Conservation (phyloP, 805 yeast genomes). For the Pichia deserticola region DNA sequence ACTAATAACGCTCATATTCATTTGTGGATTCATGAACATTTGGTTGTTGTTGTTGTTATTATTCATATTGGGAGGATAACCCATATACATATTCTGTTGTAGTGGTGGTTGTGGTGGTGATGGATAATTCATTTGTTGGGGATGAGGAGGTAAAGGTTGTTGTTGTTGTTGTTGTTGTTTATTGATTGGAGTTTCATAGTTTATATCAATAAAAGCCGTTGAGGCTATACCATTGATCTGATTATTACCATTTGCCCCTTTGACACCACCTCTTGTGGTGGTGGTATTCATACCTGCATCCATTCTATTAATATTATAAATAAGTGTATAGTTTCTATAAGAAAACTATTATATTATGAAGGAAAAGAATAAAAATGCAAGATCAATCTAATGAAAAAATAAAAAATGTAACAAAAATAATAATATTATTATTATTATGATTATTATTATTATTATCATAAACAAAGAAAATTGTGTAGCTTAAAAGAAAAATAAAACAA, state of each 20-base stretch:
- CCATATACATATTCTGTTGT: background rate
- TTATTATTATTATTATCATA: no score
- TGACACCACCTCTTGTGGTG: background rate
- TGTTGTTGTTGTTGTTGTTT: constrained; percentile 12
- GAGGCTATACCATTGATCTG: constrained; percentile 27
- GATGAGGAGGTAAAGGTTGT: background rate
- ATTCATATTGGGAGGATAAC: background rate
- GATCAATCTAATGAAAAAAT: no score
- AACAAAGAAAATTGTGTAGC: no score
- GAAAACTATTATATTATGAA: no score
- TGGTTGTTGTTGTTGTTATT: background rate
- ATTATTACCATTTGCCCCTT: background rate
- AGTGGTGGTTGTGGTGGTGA: background rate
- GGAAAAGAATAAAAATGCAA: no score
- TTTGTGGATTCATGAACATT: constrained; percentile 2
- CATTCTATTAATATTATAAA: background rate
- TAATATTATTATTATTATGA: no score
- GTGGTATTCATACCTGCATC: constrained; percentile 3
- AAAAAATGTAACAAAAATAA: no score
- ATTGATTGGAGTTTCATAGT: constrained; percentile 33
- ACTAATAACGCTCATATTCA: background rate
- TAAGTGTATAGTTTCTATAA: no score
- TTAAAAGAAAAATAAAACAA: no score
- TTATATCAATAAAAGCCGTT: constrained; percentile 38
- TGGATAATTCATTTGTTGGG: background rate